Conservation (phyloP, 2,329 filamentous ascomycete genomes). For the Bipolaris victoriae region DNA sequence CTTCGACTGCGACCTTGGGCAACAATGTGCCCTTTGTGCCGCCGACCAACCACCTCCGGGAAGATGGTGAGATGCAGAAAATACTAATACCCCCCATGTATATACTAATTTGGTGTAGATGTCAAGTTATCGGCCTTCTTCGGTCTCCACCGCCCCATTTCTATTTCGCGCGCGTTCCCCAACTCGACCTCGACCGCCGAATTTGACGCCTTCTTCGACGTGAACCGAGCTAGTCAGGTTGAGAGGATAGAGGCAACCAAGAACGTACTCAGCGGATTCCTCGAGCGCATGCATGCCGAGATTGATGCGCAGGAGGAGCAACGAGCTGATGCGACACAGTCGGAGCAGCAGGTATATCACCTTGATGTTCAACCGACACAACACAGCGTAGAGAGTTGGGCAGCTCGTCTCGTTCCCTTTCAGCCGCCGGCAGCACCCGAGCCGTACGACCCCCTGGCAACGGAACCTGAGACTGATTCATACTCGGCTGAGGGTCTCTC, state of each 20-base stretch:
- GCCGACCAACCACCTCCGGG: constrained; percentile 73
- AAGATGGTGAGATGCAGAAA: constrained; percentile 60
- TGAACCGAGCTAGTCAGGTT: constrained; percentile 58
- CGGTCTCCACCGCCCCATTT: constrained; percentile 92
- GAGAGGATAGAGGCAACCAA: constrained; percentile 54
- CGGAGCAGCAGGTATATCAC: constrained; percentile 42
- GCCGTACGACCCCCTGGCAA: constrained; percentile 55
- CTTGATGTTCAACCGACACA: constrained; percentile 40
- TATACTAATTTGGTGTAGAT: constrained; percentile 62
- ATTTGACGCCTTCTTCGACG: constrained; percentile 83
- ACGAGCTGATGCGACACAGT: constrained; percentile 48
- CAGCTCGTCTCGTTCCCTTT: constrained; percentile 73
- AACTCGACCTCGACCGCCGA: constrained; percentile 71
- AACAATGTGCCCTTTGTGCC: constrained; percentile 71
- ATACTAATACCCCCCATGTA: neutral
- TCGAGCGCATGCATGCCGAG: constrained; percentile 48
- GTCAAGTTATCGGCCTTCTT: constrained; percentile 91
- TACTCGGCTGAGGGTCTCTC: constrained; percentile 23
- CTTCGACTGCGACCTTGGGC: constrained; percentile 33
- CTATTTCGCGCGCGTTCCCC: constrained; percentile 68
- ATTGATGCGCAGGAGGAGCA: constrained; percentile 43
- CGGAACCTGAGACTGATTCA: constrained; percentile 25
- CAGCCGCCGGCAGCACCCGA: constrained; percentile 80
- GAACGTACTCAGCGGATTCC: constrained; percentile 52
- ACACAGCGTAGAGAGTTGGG: constrained; percentile 49